phyloP scores from a whole-genome alignment of 2,329 filamentous ascomycete species.

The Claviceps citrina region DNA sequence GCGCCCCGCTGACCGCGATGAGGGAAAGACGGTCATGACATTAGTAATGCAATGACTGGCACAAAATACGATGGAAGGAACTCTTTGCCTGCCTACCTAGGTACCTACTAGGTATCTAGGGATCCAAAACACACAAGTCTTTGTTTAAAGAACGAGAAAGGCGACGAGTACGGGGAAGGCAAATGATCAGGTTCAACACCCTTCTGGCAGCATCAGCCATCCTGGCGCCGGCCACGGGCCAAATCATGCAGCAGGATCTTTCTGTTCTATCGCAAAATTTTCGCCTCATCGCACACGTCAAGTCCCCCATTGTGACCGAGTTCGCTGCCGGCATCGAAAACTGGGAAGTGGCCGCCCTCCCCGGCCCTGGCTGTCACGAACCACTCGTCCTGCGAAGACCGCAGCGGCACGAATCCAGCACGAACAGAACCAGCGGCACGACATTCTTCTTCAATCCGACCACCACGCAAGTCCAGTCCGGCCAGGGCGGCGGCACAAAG shows the following conservation, averaged over 20 bases:
- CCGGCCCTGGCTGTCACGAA: not conserved
- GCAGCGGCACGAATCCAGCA: not conserved
- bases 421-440: not conserved
- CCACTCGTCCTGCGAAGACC: conserved; percentile 2
- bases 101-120: too few species aligned
- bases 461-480: not conserved
- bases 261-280: not conserved
- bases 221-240: not conserved
- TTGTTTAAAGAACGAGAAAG: not conserved
- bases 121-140: too few species aligned
- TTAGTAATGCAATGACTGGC: too few species aligned
- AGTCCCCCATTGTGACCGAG: conserved; percentile 1
- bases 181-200: not conserved
- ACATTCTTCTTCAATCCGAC: conserved; percentile 4
- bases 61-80: too few species aligned
- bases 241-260: not conserved
- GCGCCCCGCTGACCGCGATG: too few species aligned
- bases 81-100: too few species aligned
- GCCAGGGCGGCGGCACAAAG: not conserved
- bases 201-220: not conserved
- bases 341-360: conserved; percentile 2
- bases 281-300: conserved; percentile 3
- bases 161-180: not conserved
- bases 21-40: too few species aligned
- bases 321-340: conserved; percentile 4